Percentiles rank a stretch among this genome's conserved stretches.
Evolutionary conservation across 768 basidiomycete species (phyloP).

Genomic region (Mycena haematopus): DNA sequence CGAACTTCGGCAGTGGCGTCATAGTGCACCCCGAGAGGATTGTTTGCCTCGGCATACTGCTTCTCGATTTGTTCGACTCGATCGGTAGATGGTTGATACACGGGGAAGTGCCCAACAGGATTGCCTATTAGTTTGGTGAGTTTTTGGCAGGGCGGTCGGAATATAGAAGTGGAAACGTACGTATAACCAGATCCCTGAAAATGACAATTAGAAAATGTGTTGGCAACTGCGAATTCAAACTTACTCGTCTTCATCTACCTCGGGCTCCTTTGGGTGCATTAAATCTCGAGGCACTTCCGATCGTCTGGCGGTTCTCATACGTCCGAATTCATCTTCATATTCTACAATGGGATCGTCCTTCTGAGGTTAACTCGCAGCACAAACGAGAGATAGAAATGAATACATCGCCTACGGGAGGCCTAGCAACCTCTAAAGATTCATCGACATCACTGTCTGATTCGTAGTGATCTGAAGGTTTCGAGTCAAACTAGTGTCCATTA

Average conservation of each 20-base stretch:
- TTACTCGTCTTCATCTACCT: conserved; percentile 64
- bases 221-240: conserved; percentile 33
- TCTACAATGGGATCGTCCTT: conserved; percentile 83
- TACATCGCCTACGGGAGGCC: conserved; percentile 59
- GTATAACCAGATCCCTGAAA: conserved; percentile 63
- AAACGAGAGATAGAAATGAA: conserved; percentile 30
- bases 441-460: conserved; percentile 79
- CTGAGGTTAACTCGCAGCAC: conserved; percentile 1
- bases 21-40: conserved; percentile 79
- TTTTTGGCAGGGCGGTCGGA: conserved; percentile 12
- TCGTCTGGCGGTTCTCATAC: conserved; percentile 67
- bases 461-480: conserved; percentile 56
- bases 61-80: conserved; percentile 77
- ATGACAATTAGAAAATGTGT: conserved; percentile 17
- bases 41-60: conserved; percentile 71
- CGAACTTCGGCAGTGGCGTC: conserved; percentile 85
- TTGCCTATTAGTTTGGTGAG: conserved; percentile 57
- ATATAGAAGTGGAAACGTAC: conserved; percentile 41
- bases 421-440: conserved; percentile 74
- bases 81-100: conserved; percentile 85
- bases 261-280: conserved; percentile 49
- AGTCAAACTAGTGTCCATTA: conserved; percentile 63
- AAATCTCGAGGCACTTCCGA: conserved; percentile 83
- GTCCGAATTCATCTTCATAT: conserved; percentile 88
- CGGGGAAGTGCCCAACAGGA: conserved; percentile 85